Evolutionary conservation across 306 rosid species (phyloP).

Genomic region (Lathyrus aphaca): DNA sequence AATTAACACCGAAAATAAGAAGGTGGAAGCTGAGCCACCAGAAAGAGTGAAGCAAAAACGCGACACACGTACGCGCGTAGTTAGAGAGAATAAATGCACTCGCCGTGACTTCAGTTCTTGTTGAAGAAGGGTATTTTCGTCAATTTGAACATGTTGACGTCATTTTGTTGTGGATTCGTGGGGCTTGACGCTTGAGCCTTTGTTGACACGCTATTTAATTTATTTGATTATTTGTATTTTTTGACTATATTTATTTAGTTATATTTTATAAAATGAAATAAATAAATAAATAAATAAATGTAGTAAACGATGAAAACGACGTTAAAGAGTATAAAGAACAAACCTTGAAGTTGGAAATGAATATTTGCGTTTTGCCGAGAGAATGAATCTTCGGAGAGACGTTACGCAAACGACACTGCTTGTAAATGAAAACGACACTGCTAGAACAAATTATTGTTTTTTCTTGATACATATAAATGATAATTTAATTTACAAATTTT

Average conservation of each 20-base stretch:
- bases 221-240: not conserved
- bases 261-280: not conserved
- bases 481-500: too few relatives aligned
- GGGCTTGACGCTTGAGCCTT: slow-evolving; percentile 13
- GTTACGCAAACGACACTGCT: slow-evolving; percentile 45
- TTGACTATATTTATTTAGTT: not conserved
- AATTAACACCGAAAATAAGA: slow-evolving; percentile 28
- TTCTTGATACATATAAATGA: too few relatives aligned
- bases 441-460: not conserved
- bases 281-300: not conserved
- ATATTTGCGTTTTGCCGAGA: slow-evolving; percentile 29
- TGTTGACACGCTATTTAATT: slow-evolving; percentile 32
- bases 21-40: slow-evolving; percentile 19
- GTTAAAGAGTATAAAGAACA: slow-evolving; percentile 21
- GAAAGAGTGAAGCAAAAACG: slow-evolving; percentile 4
- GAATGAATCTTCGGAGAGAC: slow-evolving; percentile 48
- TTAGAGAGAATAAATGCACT: slow-evolving; percentile 27
- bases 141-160: not conserved
- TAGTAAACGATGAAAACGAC: slow-evolving; percentile 39
- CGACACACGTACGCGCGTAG: slow-evolving; percentile 41
- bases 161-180: slow-evolving; percentile 25
- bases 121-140: slow-evolving; percentile 38
- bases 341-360: slow-evolving; percentile 23
- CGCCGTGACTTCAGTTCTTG: slow-evolving; percentile 30
- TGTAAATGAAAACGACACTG: slow-evolving; percentile 38